phyloP scores from a whole-genome alignment of 179 eudicot species.

The Sideroxylon spinosum region DNA sequence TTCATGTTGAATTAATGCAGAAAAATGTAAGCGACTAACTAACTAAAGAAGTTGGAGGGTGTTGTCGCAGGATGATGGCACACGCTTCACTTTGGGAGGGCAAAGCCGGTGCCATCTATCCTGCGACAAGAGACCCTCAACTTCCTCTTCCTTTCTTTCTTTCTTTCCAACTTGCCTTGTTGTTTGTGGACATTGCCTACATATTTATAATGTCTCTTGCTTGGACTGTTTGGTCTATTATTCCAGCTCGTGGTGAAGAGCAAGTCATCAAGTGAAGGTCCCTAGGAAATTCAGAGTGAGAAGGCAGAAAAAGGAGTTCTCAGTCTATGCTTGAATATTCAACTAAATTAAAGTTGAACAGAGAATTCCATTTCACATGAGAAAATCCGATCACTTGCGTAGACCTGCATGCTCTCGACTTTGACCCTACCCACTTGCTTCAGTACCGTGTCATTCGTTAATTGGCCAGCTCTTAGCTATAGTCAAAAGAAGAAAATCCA shows the following conservation, averaged over 20 bases:
- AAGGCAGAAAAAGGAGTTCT: not conserved
- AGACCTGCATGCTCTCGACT: not conserved
- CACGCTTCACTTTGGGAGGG: not conserved
- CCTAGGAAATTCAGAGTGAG: not conserved
- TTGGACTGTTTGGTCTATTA: no score
- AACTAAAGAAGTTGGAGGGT: not conserved
- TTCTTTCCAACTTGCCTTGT: not conserved
- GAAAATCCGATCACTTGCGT: not conserved
- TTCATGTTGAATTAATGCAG: not conserved
- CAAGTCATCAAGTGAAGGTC: not conserved
- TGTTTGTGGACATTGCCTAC: no score
- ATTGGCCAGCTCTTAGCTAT: not conserved
- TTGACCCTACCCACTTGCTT: not conserved
- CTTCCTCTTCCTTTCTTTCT: not conserved
- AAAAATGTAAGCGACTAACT: not conserved
- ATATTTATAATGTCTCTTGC: not conserved
- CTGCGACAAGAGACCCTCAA: not conserved
- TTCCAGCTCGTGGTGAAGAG: not conserved
- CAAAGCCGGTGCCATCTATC: constrained; percentile 8
- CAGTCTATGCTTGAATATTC: not conserved
- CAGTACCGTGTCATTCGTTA: not conserved
- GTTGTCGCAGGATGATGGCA: not conserved
- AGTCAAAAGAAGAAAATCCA: no score
- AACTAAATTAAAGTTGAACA: not conserved
- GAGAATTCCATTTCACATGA: not conserved